phyloP scores from a whole-genome alignment of 2,329 filamentous ascomycete genomes.

The Paracoccidioides lutzii region DNA sequence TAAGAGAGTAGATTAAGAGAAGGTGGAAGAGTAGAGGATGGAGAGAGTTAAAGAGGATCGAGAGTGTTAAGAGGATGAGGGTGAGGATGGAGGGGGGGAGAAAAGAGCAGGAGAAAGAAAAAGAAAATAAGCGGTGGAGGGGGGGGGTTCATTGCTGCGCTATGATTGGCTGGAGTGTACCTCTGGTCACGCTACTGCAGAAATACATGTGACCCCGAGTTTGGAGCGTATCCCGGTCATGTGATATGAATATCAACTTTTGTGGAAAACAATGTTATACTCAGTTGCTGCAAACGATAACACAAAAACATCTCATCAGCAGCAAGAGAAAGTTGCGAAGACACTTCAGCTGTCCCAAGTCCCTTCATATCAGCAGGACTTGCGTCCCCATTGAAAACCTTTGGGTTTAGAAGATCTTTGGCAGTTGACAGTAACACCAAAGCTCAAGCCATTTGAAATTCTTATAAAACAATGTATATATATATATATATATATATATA shows the following conservation, averaged over 20 bases:
- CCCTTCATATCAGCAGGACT: neutral
- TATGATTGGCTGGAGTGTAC: neutral
- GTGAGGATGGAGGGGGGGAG: slow-evolving; percentile 10
- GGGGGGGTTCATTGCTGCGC: neutral
- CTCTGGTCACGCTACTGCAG: neutral
- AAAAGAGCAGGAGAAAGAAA: slow-evolving; percentile 10
- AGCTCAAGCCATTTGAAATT: neutral
- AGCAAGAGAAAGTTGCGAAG: too few relatives aligned
- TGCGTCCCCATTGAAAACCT: too few relatives aligned
- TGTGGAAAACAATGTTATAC: too few relatives aligned
- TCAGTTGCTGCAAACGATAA: too few relatives aligned
- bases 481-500: too few relatives aligned
- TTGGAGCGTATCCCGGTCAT: neutral
- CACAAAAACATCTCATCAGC: too few relatives aligned
- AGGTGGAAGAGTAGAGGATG: slow-evolving; percentile 8
- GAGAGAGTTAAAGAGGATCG: slow-evolving; percentile 10
- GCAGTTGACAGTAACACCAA: neutral
- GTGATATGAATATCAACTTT: neutral
- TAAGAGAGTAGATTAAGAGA: neutral
- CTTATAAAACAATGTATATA: too few relatives aligned
- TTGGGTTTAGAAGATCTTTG: neutral
- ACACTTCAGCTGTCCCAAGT: too few relatives aligned
- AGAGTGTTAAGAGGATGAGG: slow-evolving; percentile 7
- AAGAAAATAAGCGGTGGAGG: slow-evolving; percentile 11
- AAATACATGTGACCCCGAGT: neutral